Conservation (phyloP, 192 early-diverging fungal species). For the Dissophora ornata region DNA sequence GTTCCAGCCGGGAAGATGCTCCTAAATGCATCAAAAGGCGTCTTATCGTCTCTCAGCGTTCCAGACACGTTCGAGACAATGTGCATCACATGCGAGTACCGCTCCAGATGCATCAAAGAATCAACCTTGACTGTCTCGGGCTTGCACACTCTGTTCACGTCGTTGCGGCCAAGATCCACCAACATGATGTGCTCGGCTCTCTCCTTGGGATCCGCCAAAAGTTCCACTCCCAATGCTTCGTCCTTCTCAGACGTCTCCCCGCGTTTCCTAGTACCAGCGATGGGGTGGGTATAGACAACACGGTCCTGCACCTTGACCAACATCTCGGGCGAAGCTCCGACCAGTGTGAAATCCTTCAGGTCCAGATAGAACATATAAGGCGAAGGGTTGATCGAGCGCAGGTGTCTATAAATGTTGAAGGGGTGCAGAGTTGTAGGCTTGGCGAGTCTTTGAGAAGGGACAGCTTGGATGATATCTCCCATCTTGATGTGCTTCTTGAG, state of each 20-base stretch:
- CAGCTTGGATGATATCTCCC: conserved; percentile 99
- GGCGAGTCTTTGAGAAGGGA: conserved; percentile 91
- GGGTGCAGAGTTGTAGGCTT: conserved; percentile 92
- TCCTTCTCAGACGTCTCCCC: conserved; percentile 90
- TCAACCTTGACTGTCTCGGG: conserved; percentile 94
- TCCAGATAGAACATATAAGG: conserved; percentile 99
- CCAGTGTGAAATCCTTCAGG: conserved; percentile 91
- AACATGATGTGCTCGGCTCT: conserved; percentile 99
- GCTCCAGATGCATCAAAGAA: conserved; percentile 97
- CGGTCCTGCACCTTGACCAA: conserved; percentile 89
- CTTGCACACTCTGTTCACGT: conserved; percentile 96
- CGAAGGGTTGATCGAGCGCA: conserved; percentile 96
- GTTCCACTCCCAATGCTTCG: conserved; percentile 87
- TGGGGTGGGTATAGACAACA: conserved; percentile 92
- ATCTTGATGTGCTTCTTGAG: conserved; percentile 93
- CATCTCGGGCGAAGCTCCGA: conserved; percentile 99
- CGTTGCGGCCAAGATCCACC: conserved; percentile 98
- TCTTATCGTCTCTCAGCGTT: conserved; percentile 87
- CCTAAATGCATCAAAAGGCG: conserved; percentile 94
- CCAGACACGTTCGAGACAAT: conserved; percentile 98
- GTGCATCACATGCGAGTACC: conserved; percentile 99
- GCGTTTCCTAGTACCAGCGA: conserved; percentile 96
- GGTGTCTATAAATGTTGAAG: conserved; percentile 97
- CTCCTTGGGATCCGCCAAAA: conserved; percentile 95
- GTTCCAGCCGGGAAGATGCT: conserved; percentile 99